These are phyloP conservation scores for Davidsoniella virescens DNA, from an alignment of 2,329 filamentous ascomycete genomes.

Conservation along the genomic window DNA sequence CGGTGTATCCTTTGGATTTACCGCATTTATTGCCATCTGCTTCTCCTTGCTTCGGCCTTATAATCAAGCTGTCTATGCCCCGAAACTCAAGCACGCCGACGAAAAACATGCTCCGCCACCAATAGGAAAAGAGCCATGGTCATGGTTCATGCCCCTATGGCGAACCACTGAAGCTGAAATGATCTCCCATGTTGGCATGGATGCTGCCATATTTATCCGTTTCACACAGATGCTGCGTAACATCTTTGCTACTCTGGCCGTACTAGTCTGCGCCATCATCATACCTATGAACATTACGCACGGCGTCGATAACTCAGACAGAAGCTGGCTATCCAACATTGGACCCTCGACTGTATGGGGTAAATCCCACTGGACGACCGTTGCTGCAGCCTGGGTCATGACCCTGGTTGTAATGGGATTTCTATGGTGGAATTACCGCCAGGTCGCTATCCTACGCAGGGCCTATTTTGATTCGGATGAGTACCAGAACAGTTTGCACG, in stretches of 20 bases:
- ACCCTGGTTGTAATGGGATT: slow-evolving; percentile 64
- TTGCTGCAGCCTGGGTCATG: slow-evolving; percentile 46
- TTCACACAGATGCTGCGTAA: slow-evolving; percentile 85
- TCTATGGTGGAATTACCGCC: slow-evolving; percentile 79
- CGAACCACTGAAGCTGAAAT: slow-evolving; percentile 62
- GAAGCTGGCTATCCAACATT: slow-evolving; percentile 39
- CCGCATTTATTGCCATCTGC: slow-evolving; percentile 53
- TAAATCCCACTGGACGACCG: slow-evolving; percentile 39
- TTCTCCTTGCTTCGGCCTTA: slow-evolving; percentile 87
- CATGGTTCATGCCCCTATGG: slow-evolving; percentile 70
- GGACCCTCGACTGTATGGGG: slow-evolving; percentile 41
- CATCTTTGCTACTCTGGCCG: slow-evolving; percentile 57
- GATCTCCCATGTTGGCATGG: slow-evolving; percentile 71
- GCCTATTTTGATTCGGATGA: slow-evolving; percentile 73
- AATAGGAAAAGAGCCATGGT: slow-evolving; percentile 71
- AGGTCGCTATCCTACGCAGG: slow-evolving; percentile 53
- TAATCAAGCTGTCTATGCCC: slow-evolving; percentile 85
- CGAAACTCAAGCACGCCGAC: slow-evolving; percentile 83
- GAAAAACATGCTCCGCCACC: slow-evolving; percentile 76
- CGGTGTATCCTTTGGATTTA: slow-evolving; percentile 62
- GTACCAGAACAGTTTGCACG: slow-evolving; percentile 75
- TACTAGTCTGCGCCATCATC: slow-evolving; percentile 61
- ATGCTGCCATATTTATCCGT: slow-evolving; percentile 79
- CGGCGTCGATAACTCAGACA: slow-evolving; percentile 4
- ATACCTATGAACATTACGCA: slow-evolving; percentile 59